phyloP scores from a whole-genome alignment of 129 eudicot genomes.

The Lactuca sativa region DNA sequence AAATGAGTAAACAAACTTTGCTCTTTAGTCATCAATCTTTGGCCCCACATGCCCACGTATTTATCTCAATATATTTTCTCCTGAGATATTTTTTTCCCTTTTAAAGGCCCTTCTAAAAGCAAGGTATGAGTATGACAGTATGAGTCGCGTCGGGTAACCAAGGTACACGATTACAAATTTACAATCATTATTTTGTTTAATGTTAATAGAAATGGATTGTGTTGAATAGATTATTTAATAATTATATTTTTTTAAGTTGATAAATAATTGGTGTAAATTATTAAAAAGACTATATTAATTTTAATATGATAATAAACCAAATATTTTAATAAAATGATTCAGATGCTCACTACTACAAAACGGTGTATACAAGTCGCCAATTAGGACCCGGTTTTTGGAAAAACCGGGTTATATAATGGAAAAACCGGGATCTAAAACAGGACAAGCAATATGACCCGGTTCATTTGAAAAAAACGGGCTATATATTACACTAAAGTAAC shows the following conservation, averaged over 20 bases:
- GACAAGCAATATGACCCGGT: too few relatives aligned
- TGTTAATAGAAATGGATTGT: not conserved
- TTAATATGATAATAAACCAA: not conserved
- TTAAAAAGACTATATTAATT: too few relatives aligned
- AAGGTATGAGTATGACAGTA: not conserved
- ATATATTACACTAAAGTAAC: too few relatives aligned
- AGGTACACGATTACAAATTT: not conserved
- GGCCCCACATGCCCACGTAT: constrained; percentile 26
- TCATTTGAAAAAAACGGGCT: too few relatives aligned
- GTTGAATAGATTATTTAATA: not conserved
- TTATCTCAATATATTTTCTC: not conserved
- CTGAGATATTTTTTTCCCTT: not conserved
- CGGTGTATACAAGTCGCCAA: too few relatives aligned
- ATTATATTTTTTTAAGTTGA: too few relatives aligned
- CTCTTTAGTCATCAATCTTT: constrained; percentile 19
- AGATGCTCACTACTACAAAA: not conserved
- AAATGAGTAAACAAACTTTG: constrained; percentile 27
- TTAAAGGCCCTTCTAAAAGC: not conserved
- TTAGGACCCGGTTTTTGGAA: too few relatives aligned
- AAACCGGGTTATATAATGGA: too few relatives aligned
- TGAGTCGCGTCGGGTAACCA: not conserved
- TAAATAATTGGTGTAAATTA: not conserved
- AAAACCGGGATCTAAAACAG: too few relatives aligned
- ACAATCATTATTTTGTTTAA: not conserved
- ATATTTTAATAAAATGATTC: too few relatives aligned